Percentiles rank a stretch among this genome's conserved stretches.
Conservation (phyloP, 306 rosid genomes). For the Geum urbanum region DNA sequence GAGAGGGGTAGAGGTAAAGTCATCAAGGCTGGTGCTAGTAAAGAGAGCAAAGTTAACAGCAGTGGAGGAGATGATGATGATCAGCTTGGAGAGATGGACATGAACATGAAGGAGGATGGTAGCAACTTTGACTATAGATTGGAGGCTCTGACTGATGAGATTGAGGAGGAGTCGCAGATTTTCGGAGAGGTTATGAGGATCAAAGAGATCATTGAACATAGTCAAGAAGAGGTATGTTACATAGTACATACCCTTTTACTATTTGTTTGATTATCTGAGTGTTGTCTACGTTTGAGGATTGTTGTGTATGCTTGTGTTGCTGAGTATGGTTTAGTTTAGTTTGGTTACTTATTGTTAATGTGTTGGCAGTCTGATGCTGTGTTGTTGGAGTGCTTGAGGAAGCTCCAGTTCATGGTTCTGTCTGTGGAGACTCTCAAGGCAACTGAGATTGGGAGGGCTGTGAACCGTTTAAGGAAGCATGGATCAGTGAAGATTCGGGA, state of each 20-base stretch:
- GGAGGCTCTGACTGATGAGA: slow-evolving; percentile 88
- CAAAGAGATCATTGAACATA: slow-evolving; percentile 43
- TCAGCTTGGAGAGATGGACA: slow-evolving; percentile 35
- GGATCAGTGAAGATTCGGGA: slow-evolving; percentile 49
- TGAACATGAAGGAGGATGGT: slow-evolving; percentile 15
- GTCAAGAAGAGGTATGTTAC: slow-evolving; percentile 47
- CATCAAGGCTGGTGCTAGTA: slow-evolving; percentile 62
- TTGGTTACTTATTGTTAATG: slow-evolving; percentile 22
- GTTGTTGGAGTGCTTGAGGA: slow-evolving; percentile 72
- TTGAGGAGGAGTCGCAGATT: slow-evolving; percentile 63
- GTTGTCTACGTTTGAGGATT: neutral
- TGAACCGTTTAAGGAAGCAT: slow-evolving; percentile 62
- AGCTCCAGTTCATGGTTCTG: slow-evolving; percentile 72
- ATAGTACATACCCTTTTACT: neutral
- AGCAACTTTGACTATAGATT: slow-evolving; percentile 66
- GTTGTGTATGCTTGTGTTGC: slow-evolving; percentile 2
- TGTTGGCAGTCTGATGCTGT: slow-evolving; percentile 71
- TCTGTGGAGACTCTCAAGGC: slow-evolving; percentile 67
- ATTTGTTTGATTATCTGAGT: neutral
- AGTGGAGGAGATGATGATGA: slow-evolving; percentile 33
- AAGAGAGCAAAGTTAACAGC: slow-evolving; percentile 73
- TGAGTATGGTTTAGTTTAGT: slow-evolving; percentile 14
- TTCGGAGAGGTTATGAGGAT: slow-evolving; percentile 74
- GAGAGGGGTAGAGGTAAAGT: slow-evolving; percentile 34
- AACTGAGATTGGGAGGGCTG: slow-evolving; percentile 91